phyloP scores from a whole-genome alignment of 2,329 filamentous ascomycete species.

The Sordariomycetes sp. region DNA sequence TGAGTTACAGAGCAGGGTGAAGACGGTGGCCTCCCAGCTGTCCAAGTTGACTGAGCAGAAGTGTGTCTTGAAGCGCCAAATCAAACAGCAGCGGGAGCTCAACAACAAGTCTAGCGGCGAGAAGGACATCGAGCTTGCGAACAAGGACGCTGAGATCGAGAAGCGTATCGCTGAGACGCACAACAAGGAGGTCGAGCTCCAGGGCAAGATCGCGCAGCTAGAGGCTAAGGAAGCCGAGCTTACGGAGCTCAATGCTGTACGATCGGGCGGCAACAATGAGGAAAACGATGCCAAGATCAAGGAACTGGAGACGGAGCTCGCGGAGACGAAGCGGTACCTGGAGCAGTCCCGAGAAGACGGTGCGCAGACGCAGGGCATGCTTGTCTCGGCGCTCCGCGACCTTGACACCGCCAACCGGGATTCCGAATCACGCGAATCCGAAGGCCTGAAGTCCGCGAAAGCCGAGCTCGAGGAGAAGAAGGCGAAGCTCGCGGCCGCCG shows the following conservation, averaged over 20 bases:
- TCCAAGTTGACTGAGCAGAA: conserved; percentile 78
- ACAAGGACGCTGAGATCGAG: conserved; percentile 46
- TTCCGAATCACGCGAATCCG: conserved; percentile 8
- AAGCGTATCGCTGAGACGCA: conserved; percentile 22
- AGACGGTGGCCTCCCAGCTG: conserved; percentile 68
- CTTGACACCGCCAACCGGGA: conserved; percentile 12
- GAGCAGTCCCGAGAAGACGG: conserved; percentile 7
- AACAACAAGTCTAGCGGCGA: conserved; percentile 76
- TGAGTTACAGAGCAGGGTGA: conserved; percentile 69
- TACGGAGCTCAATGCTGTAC: conserved; percentile 10
- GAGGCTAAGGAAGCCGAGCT: conserved; percentile 34
- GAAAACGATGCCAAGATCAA: conserved; percentile 8
- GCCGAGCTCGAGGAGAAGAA: conserved; percentile 30
- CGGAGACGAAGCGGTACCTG: conserved; percentile 9
- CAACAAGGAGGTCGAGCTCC: conserved; percentile 34
- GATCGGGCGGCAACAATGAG: conserved; percentile 1
- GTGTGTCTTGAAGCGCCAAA: conserved; percentile 77
- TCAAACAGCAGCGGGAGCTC: conserved; percentile 88
- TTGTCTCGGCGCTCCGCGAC: conserved; percentile 13
- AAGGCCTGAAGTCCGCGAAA: conserved; percentile 19
- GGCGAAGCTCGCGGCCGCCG: conserved; percentile 24
- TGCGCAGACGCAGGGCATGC: conserved; percentile 14
- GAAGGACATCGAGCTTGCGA: conserved; percentile 53
- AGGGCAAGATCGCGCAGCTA: conserved; percentile 19
- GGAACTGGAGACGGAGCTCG: conserved; percentile 8